Evolutionary conservation across 1,284 basidiomycete species (phyloP), one percentile per base, ranked within the genome.

Genomic region (Apiotrichum akiyoshidainum): DNA sequence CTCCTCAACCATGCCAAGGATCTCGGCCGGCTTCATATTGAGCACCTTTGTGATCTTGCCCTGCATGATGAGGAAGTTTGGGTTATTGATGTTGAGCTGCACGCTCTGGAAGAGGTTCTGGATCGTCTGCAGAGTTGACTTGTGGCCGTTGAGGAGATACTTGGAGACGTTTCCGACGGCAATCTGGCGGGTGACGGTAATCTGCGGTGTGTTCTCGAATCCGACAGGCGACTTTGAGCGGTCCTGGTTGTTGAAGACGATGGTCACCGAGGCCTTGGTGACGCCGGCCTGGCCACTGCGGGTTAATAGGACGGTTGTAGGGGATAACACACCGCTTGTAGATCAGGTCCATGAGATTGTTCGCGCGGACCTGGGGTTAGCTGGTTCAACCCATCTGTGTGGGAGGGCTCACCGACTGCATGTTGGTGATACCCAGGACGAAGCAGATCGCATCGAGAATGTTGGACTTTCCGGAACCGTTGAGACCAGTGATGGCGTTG

Each of bases 21-120:
- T 97, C 76, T 99, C 96, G 78, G 89, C 88, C 0, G 96, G 94
- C 54, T 92, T 89, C 96, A 99, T 99, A 77, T 98, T 99, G 57
- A 99, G 85, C 2, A 99, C 91, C 80, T 94, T 95, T 13, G 92
- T 94, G 71, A 94, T 94, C 50, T 88, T 86, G 48, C 96, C 96
- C 79, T 99, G 96, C 94, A 99, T 99, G 78, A 99, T 99, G 62
- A 99, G 83, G 80, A 99, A 99, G 75, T 99, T 99, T 48, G 96
- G 96, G 77, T 98, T 99, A 80, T 99, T 99, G 83, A 99, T 99
- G 78, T 99, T 99, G 68, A 99, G 86, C 78, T 98, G 94, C 0
- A 99, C 93, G 41, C 90, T 89, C 76, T 99, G 96, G 73, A 99
- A 99, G 42, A 99, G 83, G 51, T 88, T 91, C 70, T 97, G 95